These are phyloP conservation scores for Gelatoporia subvermispora DNA, from an alignment of 768 basidiomycete genomes.

Conservation along the genomic window DNA sequence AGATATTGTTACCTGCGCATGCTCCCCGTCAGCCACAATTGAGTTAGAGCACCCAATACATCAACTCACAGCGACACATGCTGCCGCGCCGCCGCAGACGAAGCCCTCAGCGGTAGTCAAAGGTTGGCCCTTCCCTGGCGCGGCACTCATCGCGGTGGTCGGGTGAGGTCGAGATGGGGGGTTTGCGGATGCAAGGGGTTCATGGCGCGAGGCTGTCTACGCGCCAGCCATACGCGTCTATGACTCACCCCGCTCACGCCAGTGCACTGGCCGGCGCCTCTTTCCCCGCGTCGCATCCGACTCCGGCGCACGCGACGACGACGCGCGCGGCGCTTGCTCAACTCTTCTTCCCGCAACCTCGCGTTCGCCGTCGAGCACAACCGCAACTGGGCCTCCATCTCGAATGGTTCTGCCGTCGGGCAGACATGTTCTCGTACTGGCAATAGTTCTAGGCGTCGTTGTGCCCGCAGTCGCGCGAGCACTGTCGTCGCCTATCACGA, in stretches of 20 bases:
- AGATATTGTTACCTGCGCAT: conserved; percentile 65
- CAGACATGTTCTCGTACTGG: conserved; percentile 31
- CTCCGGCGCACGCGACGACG: conserved; percentile 1
- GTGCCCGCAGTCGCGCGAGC: conserved; percentile 52
- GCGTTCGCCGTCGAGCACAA: no score
- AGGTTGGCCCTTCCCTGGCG: conserved; percentile 14
- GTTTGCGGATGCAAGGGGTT: background rate
- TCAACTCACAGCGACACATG: conserved; percentile 78
- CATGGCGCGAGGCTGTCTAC: background rate
- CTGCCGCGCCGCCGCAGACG: conserved; percentile 85
- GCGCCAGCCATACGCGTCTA: background rate
- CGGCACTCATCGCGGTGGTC: no score
- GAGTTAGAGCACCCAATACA: conserved; percentile 9
- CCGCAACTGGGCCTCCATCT: no score
- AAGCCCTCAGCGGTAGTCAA: conserved; percentile 79
- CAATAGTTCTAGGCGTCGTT: conserved; percentile 52
- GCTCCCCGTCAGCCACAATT: background rate
- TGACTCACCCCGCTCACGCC: background rate
- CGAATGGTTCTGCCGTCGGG: conserved; percentile 6
- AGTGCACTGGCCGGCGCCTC: background rate
- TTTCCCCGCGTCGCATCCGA: background rate
- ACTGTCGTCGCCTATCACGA: conserved; percentile 59
- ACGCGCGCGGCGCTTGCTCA: no score
- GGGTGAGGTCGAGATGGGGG: background rate
- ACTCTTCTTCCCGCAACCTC: no score